Evolutionary conservation across 139 green algal genomes (phyloP).

Genomic region (Chlorella ohadii): DNA sequence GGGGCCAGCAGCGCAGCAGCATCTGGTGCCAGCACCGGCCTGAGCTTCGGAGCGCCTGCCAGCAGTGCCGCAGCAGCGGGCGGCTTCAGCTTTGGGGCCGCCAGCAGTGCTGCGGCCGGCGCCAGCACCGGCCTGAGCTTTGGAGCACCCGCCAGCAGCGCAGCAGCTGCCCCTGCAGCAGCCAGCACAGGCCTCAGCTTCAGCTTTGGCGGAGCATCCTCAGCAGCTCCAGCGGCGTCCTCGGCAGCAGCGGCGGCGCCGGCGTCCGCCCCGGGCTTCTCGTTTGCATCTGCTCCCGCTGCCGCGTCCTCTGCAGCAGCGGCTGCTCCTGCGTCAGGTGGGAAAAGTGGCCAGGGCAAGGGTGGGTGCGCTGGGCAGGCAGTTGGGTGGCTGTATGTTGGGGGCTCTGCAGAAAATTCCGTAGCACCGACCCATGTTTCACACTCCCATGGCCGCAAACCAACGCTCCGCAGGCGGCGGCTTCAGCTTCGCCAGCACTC

Average conservation of each 20-base stretch:
- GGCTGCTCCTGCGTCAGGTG: conserved; percentile 9
- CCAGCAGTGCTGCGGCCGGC: conserved; percentile 5
- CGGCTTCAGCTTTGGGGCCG: conserved; percentile 8
- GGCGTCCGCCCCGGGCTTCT: neutral
- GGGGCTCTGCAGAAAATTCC: too few species aligned
- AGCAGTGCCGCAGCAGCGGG: conserved; percentile 19
- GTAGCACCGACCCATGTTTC: too few species aligned
- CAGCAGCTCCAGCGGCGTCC: neutral
- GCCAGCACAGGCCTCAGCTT: conserved; percentile 10
- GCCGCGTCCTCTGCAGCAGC: conserved; percentile 9
- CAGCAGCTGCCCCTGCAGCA: neutral
- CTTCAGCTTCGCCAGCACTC: conserved; percentile 27
- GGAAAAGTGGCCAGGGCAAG: neutral
- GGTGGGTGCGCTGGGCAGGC: too few species aligned
- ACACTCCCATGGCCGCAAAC: too few species aligned
- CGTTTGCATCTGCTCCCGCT: conserved; percentile 16
- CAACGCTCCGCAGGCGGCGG: neutral
- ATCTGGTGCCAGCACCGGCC: neutral
- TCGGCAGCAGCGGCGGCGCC: neutral
- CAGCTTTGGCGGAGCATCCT: conserved; percentile 22
- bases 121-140: conserved; percentile 2
- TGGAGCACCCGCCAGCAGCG: neutral
- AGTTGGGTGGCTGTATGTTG: too few species aligned
- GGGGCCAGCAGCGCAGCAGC: conserved; percentile 10
- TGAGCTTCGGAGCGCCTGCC: conserved; percentile 21